Conservation (phyloP, 345 rosid genomes). For the Aquilaria yunnanensis region DNA sequence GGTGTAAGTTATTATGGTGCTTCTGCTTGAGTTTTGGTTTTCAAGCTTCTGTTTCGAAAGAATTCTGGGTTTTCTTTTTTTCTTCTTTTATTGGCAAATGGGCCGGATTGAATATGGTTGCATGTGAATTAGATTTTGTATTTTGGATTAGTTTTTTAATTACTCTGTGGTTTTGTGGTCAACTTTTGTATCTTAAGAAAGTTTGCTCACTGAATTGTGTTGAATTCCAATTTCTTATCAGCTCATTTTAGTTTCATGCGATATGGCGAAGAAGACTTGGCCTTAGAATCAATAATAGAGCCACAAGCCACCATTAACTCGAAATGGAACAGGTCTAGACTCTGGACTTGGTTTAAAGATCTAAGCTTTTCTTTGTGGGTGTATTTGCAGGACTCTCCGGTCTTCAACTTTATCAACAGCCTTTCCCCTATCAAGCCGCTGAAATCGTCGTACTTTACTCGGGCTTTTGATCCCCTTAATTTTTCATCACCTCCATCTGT, state of each 20-base stretch:
- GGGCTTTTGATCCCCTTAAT: slow-evolving; percentile 62
- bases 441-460: slow-evolving; percentile 52
- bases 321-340: too few relatives aligned
- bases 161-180: slow-evolving; percentile 3
- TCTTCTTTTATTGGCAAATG: not conserved
- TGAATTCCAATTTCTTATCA: too few relatives aligned
- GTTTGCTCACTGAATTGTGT: too few relatives aligned
- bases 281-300: too few relatives aligned
- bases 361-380: not conserved
- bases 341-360: too few relatives aligned
- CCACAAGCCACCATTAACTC: too few relatives aligned
- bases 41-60: too few relatives aligned
- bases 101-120: slow-evolving; percentile 1
- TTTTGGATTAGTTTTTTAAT: not conserved
- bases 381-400: slow-evolving; percentile 77
- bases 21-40: not conserved
- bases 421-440: slow-evolving; percentile 93
- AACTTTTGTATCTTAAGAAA: too few relatives aligned
- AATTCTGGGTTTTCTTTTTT: slow-evolving; percentile 3
- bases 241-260: too few relatives aligned
- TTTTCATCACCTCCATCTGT: slow-evolving; percentile 74
- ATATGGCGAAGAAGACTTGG: too few relatives aligned
- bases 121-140: not conserved
- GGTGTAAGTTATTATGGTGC: not conserved
- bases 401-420: slow-evolving; percentile 76